Percentiles rank a stretch among this genome's conserved stretches.
Conservation (phyloP, 1,284 basidiomycete genomes). For the Vanrija pseudolonga region DNA sequence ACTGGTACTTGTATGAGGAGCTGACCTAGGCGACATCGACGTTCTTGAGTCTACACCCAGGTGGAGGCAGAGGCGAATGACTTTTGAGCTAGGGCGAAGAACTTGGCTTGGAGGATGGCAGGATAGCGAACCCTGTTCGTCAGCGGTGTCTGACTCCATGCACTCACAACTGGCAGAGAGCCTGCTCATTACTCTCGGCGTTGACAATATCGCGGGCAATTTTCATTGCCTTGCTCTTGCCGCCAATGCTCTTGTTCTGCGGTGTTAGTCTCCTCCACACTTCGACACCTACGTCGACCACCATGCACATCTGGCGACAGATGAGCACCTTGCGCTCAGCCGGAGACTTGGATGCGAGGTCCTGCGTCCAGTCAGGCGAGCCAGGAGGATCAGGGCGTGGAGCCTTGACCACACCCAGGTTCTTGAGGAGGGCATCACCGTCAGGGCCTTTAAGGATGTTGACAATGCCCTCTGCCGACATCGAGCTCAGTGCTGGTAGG, state of each 20-base stretch:
- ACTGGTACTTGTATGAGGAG: no score
- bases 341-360: no score
- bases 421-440: conserved; percentile 7
- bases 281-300: no score
- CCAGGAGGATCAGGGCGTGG: no score
- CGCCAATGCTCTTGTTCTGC: background rate
- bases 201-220: conserved; percentile 18
- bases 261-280: background rate
- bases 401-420: conserved; percentile 8
- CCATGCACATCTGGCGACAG: no score
- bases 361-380: no score
- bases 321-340: no score
- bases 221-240: conserved; percentile 16
- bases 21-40: no score
- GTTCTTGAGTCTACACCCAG: no score
- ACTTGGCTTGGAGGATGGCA: conserved; percentile 21
- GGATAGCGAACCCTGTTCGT: conserved; percentile 20
- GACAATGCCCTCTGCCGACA: conserved; percentile 15
- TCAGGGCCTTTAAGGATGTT: conserved; percentile 6
- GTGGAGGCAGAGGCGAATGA: no score
- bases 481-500: conserved; percentile 7
- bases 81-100: no score
- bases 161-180: conserved; percentile 23
- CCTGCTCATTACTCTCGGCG: conserved; percentile 17
- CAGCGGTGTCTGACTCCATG: background rate